Percentiles rank a stretch among this genome's conserved stretches.
These are phyloP conservation scores for Linnemannia elongata DNA, from an alignment of 192 early-diverging fungal species.

Conservation along the genomic window DNA sequence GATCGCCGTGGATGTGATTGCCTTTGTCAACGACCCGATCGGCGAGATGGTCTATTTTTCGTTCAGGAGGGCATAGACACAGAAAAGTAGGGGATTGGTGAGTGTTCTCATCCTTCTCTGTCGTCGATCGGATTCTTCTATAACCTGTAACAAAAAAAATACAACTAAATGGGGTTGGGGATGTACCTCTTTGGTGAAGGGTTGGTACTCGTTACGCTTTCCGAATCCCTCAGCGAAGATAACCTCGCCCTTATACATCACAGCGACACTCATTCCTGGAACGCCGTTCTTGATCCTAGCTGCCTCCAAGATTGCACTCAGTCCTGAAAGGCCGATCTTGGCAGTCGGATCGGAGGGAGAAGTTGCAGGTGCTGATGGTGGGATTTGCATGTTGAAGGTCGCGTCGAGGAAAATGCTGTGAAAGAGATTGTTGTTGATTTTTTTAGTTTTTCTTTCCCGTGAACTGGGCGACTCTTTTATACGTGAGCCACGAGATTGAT, in stretches of 20 bases:
- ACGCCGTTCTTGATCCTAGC: constrained; percentile 8
- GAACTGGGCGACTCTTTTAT: too few relatives aligned
- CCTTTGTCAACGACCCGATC: constrained; percentile 20
- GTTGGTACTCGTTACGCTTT: constrained; percentile 18
- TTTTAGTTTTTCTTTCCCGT: too few relatives aligned
- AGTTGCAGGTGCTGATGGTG: background rate
- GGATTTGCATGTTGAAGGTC: background rate
- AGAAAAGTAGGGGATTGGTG: background rate
- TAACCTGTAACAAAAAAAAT: background rate
- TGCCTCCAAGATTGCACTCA: background rate
- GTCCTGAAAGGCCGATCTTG: background rate
- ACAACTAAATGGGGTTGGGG: background rate
- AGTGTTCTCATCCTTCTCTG: background rate
- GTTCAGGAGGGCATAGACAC: background rate
- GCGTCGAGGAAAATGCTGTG: too few relatives aligned
- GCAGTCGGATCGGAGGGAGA: background rate
- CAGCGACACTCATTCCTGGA: constrained; percentile 23
- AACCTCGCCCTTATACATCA: constrained; percentile 17
- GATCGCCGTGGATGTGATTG: constrained; percentile 6
- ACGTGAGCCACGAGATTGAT: too few relatives aligned
- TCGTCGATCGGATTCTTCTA: background rate
- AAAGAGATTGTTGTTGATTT: too few relatives aligned
- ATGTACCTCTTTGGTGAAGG: constrained; percentile 9
- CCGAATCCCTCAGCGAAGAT: constrained; percentile 24
- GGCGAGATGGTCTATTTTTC: constrained; percentile 11